phyloP scores from a whole-genome alignment of 2,329 filamentous ascomycete genomes.

The Ophiostoma piceae region DNA sequence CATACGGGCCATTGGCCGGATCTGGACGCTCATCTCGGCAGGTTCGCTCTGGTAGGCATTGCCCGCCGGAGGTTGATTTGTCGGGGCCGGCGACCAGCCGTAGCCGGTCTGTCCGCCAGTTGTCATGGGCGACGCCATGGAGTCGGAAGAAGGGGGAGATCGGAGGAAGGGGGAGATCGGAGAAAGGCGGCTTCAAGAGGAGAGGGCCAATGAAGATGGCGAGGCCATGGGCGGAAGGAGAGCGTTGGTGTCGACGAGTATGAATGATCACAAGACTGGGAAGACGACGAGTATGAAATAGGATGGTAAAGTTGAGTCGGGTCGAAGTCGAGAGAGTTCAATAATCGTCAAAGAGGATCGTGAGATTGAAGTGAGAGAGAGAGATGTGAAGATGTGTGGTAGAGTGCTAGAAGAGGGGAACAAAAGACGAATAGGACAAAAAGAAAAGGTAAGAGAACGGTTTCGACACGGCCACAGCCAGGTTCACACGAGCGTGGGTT shows the following conservation, averaged over 20 bases:
- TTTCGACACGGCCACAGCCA: background rate
- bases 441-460: conserved; percentile 1
- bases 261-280: background rate
- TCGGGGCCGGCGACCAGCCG: conserved; percentile 20
- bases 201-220: background rate
- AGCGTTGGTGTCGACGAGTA: background rate
- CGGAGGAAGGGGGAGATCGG: background rate
- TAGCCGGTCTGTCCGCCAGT: conserved; percentile 22
- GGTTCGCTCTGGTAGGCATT: conserved; percentile 21
- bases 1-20: conserved; percentile 36
- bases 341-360: background rate
- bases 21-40: conserved; percentile 33
- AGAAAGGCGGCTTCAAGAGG: conserved; percentile 7
- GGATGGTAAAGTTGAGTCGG: background rate
- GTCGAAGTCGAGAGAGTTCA: background rate
- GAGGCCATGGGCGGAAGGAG: conserved; percentile 16
- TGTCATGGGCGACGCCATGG: conserved; percentile 28
- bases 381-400: background rate
- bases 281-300: background rate
- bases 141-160: background rate
- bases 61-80: conserved; percentile 17
- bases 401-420: background rate
- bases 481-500: background rate
- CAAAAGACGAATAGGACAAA: background rate
- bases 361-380: background rate